These are phyloP conservation scores for Rhodomyrtus psidioides DNA, from an alignment of 441 rosid species.

Conservation along the genomic window DNA sequence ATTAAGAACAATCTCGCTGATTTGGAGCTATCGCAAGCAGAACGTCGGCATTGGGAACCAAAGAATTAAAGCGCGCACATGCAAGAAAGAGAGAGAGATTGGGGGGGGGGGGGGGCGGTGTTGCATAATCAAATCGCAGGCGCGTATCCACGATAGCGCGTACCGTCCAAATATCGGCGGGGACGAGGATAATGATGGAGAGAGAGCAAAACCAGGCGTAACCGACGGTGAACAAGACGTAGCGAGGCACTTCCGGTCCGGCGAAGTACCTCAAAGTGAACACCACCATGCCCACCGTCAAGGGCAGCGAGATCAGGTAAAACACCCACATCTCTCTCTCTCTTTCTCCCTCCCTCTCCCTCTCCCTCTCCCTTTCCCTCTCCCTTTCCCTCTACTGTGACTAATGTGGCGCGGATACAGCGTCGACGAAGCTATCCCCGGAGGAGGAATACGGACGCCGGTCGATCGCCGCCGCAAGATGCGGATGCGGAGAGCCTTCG, in stretches of 20 bases:
- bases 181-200: conserved; percentile 93
- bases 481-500: not conserved
- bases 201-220: conserved; percentile 99
- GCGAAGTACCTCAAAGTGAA: conserved; percentile 80
- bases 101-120: not conserved
- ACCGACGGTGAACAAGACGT: conserved; percentile 82
- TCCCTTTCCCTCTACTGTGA: not conserved
- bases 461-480: not conserved
- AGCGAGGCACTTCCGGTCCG: conserved; percentile 90
- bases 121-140: not conserved
- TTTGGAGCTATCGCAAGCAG: not conserved
- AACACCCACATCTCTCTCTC: conserved; percentile 82
- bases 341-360: not conserved
- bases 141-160: not conserved
- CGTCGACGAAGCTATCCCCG: not conserved
- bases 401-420: not conserved
- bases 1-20: not conserved
- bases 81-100: not conserved
- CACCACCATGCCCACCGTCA: conserved; percentile 88
- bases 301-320: conserved; percentile 92
- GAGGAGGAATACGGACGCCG: not conserved
- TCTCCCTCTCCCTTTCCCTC: not conserved
- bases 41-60: not conserved
- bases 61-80: not conserved
- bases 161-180: conserved; percentile 97